Evolutionary conservation across 148 eudicot species (phyloP).

Genomic region (Bassia scoparia): DNA sequence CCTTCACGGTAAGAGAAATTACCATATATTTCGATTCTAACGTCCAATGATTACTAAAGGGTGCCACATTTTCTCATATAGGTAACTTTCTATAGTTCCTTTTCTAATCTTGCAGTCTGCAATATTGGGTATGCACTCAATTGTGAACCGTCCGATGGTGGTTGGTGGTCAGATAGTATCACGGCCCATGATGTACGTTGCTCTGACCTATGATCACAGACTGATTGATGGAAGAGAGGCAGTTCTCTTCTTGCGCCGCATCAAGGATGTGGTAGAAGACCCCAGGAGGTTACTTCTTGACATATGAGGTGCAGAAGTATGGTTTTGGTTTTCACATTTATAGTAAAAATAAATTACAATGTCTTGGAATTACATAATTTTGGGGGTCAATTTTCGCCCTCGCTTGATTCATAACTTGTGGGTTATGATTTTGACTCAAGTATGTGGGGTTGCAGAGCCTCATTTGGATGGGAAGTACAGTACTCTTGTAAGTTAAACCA

Average conservation of each 20-base stretch:
- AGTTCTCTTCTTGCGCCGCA: slow-evolving; percentile 81
- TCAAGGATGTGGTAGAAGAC: slow-evolving; percentile 94
- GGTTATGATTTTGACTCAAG: slow-evolving; percentile 18
- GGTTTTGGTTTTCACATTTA: background rate
- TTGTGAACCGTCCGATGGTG: slow-evolving; percentile 51
- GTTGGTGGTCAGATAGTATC: slow-evolving; percentile 62
- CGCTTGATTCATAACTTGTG: slow-evolving; percentile 9
- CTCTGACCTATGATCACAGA: slow-evolving; percentile 93
- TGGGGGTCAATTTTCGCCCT: slow-evolving; percentile 23
- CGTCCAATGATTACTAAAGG: too few relatives aligned
- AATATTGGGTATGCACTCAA: slow-evolving; percentile 57
- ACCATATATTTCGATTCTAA: too few relatives aligned
- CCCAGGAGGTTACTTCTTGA: slow-evolving; percentile 92
- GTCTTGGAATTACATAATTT: slow-evolving; percentile 22
- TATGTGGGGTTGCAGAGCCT: background rate
- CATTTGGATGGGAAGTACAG: background rate
- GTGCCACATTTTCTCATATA: background rate
- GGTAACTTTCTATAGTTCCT: too few relatives aligned
- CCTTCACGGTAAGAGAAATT: slow-evolving; percentile 73
- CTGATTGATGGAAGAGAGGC: slow-evolving; percentile 99
- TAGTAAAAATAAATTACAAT: slow-evolving; percentile 21
- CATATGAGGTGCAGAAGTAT: slow-evolving; percentile 34
- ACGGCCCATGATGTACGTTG: slow-evolving; percentile 96
- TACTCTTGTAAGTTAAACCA: background rate
- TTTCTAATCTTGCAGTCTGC: slow-evolving; percentile 38